Conservation (phyloP, 192 early-diverging fungal species). For the Entomortierella chlamydospora region DNA sequence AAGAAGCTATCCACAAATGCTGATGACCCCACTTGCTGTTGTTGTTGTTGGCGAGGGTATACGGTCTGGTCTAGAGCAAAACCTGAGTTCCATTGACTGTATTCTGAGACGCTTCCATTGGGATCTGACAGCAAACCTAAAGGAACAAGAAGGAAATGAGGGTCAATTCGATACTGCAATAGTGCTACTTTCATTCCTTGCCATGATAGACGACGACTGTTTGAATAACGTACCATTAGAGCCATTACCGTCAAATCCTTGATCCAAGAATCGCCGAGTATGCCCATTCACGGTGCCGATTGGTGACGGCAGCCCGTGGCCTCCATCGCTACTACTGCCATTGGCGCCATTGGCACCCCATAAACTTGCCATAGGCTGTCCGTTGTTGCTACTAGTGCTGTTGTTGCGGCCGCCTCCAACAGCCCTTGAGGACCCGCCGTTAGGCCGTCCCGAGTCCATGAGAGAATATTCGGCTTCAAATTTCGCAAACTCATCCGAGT, state of each 20-base stretch:
- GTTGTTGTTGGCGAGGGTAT: slow-evolving; percentile 25
- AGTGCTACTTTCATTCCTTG: too few species aligned
- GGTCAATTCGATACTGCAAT: not conserved
- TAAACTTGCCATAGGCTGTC: slow-evolving; percentile 13
- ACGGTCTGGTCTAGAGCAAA: slow-evolving; percentile 45
- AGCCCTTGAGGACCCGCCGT: slow-evolving; percentile 14
- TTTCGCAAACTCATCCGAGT: slow-evolving; percentile 43
- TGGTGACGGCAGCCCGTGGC: slow-evolving; percentile 40
- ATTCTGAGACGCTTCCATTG: slow-evolving; percentile 30
- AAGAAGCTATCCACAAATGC: slow-evolving; percentile 46
- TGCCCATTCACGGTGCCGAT: slow-evolving; percentile 49
- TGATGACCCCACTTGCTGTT: slow-evolving; percentile 7
- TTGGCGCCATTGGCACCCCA: slow-evolving; percentile 15
- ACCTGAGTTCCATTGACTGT: slow-evolving; percentile 54
- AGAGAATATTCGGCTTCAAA: slow-evolving; percentile 39
- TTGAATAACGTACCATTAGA: slow-evolving; percentile 45
- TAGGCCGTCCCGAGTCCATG: slow-evolving; percentile 14
- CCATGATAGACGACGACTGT: too few species aligned
- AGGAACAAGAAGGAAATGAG: not conserved
- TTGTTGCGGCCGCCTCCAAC: slow-evolving; percentile 26
- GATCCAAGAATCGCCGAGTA: slow-evolving; percentile 27
- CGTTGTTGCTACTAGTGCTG: not conserved
- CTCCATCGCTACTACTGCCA: not conserved
- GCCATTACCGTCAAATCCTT: slow-evolving; percentile 28
- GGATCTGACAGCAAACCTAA: slow-evolving; percentile 20